phyloP scores from a whole-genome alignment of 345 rosid genomes.

The Arabidopsis thaliana region TAIR10.1 NC_003075.7:1084501-1085000 shows the following conservation, averaged over 20 bases:
- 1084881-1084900: slow-evolving; percentile 98
- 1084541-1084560: slow-evolving; percentile 92
- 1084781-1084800: slow-evolving; percentile 23
- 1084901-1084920: slow-evolving; percentile 88
- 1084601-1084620: background rate
- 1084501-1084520: slow-evolving; percentile 87
- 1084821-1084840: slow-evolving; percentile 10
- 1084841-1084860: slow-evolving; percentile 17
- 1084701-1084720: slow-evolving; percentile 97
- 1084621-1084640: slow-evolving; percentile 10
- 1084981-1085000: slow-evolving; percentile 79
- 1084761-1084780: slow-evolving; percentile 93
- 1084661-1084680: slow-evolving; percentile 4
- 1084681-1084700: slow-evolving; percentile 29
- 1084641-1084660: background rate
- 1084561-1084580: slow-evolving; percentile 27
- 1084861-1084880: slow-evolving; percentile 33
- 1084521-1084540: slow-evolving; percentile 90
- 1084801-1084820: slow-evolving; percentile 17
- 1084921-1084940: slow-evolving; percentile 78
- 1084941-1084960: slow-evolving; percentile 76
- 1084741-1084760: slow-evolving; percentile 94
- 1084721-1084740: slow-evolving; percentile 86
- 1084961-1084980: slow-evolving; percentile 69
- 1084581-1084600: slow-evolving; percentile 19